Evolutionary conservation across 2,329 filamentous ascomycete species (phyloP).

Genomic region (Aspergillus aculeatus): DNA sequence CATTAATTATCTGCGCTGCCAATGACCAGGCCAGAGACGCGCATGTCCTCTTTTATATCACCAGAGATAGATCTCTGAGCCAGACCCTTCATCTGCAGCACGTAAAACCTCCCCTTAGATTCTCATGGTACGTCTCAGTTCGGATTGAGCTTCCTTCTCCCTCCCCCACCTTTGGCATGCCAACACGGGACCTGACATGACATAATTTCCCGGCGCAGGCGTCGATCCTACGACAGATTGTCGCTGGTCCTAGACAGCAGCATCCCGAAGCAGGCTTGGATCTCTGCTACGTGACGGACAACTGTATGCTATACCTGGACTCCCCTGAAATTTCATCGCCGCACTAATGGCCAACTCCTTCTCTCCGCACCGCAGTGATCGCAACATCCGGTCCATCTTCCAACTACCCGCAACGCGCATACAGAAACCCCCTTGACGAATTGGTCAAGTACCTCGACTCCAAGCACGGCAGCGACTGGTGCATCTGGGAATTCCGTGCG

Average conservation of each 20-base stretch:
- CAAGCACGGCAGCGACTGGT: slow-evolving; percentile 81
- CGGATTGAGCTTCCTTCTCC: neutral
- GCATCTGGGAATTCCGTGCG: slow-evolving; percentile 96
- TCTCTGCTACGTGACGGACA: slow-evolving; percentile 90
- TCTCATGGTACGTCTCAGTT: neutral
- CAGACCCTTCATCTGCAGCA: neutral
- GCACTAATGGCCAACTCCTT: neutral
- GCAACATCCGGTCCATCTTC: slow-evolving; percentile 83
- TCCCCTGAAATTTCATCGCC: neutral
- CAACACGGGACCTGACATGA: slow-evolving; percentile 14
- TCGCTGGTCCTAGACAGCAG: slow-evolving; percentile 78
- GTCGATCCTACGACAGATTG: slow-evolving; percentile 82
- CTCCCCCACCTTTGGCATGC: too few relatives aligned
- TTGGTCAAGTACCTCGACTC: slow-evolving; percentile 84
- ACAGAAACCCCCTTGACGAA: slow-evolving; percentile 86
- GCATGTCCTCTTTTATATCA: neutral
- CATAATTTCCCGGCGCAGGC: slow-evolving; percentile 47
- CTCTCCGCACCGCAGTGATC: slow-evolving; percentile 46
- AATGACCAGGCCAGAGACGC: neutral
- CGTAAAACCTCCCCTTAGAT: neutral
- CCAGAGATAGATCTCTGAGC: neutral
- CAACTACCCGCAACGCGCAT: slow-evolving; percentile 86
- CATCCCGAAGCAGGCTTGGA: slow-evolving; percentile 88
- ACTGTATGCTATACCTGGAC: slow-evolving; percentile 46
- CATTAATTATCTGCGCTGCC: neutral